phyloP scores from a whole-genome alignment of 1,284 basidiomycete species.

The Inonotus obliquus region DNA sequence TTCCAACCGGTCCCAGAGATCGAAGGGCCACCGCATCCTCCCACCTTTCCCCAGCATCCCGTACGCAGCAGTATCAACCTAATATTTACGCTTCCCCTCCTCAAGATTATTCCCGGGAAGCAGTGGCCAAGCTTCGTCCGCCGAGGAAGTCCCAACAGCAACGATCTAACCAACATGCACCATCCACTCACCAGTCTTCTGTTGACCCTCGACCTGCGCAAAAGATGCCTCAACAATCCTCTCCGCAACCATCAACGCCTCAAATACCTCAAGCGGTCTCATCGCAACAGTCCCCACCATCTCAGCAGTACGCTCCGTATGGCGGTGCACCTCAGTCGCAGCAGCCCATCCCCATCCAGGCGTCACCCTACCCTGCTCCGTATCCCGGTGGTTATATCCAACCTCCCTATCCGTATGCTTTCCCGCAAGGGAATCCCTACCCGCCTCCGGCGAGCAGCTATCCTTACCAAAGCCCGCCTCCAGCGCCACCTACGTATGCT shows the following conservation, averaged over 20 bases:
- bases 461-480: neutral
- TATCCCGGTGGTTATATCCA: conserved; percentile 1
- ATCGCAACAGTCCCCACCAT: neutral
- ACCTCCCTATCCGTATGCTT: conserved; percentile 4
- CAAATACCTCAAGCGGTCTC: neutral
- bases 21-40: neutral
- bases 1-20: too few relatives aligned
- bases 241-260: neutral
- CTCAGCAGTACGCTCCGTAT: conserved; percentile 4
- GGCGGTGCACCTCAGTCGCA: neutral
- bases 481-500: neutral
- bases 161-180: neutral
- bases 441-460: neutral
- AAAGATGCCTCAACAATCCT: neutral
- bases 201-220: neutral
- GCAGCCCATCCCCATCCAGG: neutral
- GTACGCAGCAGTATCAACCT: neutral
- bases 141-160: neutral
- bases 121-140: neutral
- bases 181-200: neutral
- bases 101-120: neutral
- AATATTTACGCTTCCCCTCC: neutral
- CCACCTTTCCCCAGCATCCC: neutral
- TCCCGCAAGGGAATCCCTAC: neutral
- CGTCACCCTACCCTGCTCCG: neutral